These are phyloP conservation scores for Aspergillus avenaceus DNA, from an alignment of 495 filamentous ascomycete species.

Conservation along the genomic window DNA sequence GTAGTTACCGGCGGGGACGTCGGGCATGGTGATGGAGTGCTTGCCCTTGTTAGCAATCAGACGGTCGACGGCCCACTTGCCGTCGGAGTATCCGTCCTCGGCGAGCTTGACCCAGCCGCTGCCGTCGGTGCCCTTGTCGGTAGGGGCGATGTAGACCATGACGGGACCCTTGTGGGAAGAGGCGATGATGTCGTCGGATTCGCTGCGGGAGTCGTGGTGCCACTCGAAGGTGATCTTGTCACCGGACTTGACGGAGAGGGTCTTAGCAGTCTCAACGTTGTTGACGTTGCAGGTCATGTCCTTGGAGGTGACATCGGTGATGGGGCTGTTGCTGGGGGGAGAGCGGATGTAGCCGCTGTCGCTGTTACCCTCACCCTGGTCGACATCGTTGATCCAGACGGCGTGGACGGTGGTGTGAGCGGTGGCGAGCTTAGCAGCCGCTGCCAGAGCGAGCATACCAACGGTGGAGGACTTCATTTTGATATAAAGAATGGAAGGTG, in stretches of 20 bases:
- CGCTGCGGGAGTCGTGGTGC: conserved; percentile 18
- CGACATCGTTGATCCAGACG: conserved; percentile 23
- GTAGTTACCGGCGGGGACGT: conserved; percentile 20
- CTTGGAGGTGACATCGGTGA: conserved; percentile 19
- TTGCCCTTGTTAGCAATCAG: conserved; percentile 21
- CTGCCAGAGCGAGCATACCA: conserved; percentile 24
- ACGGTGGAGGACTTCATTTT: conserved; percentile 19
- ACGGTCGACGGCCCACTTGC: conserved; percentile 18
- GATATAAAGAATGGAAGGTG: conserved; percentile 5
- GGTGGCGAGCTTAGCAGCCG: conserved; percentile 17
- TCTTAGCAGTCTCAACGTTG: conserved; percentile 15
- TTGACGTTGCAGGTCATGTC: conserved; percentile 25
- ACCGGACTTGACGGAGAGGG: conserved; percentile 17
- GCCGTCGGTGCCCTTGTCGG: conserved; percentile 15
- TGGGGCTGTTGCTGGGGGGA: conserved; percentile 21
- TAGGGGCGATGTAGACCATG: conserved; percentile 21
- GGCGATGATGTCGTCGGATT: conserved; percentile 24
- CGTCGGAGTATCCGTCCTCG: conserved; percentile 19
- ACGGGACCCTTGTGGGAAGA: conserved; percentile 18
- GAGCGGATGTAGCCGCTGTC: conserved; percentile 16
- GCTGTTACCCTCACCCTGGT: conserved; percentile 19
- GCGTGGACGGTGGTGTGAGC: conserved; percentile 22
- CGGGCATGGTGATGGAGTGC: conserved; percentile 21
- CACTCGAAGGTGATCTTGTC: conserved; percentile 25
- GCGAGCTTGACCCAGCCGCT: conserved; percentile 21